Evolutionary conservation across 2,329 filamentous ascomycete species (phyloP), one percentile per base, ranked within the genome.

Genomic region (Parafenestella ontariensis): DNA sequence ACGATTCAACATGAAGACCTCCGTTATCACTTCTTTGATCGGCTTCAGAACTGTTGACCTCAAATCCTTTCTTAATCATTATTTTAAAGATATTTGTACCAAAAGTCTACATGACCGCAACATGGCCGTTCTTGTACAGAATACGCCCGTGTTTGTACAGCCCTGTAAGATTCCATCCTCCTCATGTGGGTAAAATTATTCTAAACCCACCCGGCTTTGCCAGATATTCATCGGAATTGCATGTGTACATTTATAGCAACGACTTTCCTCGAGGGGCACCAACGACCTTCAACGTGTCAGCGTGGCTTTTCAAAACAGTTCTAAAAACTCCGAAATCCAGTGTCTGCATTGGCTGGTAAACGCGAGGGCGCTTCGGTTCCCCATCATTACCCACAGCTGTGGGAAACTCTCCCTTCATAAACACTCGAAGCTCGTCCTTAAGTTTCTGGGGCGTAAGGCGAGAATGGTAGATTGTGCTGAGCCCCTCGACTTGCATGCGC

Each of bases 391-490:
- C 31, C 15, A 21, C 20, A 5, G 24, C 24, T 8, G 6, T 23
- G 11, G 39, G 18, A 18, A 49, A 39, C 3, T 49, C n/a, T 5
- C 43, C 28, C 20, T 34, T 53, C 36, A 56, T 46, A 10, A 48
- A 56, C 24, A 5, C 21, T 1, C 46, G 33, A 21, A 61, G 29
- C 17, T 53, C 49, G 6, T 51, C 46, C 23, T 56, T 58, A 5
- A 61, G 29, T 5, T 11, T 15, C 5, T 29, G 5, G 1, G 52
- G 37, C 2, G 48, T 41, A 18, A 60, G 31, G 7, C 15, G 7
- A 10, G 54, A 60, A 17, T 64, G 52, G 29, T 58, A 64, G 9
- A 60, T 62, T 7, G 59, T 58, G 46, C 61, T 47, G 3, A 61
- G 46, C 1, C 61, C 61, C 10, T 59, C 51, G 10, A 23, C 46